A percentile compares a stretch with the other conserved stretches of the same genome.
These are phyloP conservation scores for Mycena galopus DNA, from an alignment of 768 basidiomycete species.

Conservation along the genomic window DNA sequence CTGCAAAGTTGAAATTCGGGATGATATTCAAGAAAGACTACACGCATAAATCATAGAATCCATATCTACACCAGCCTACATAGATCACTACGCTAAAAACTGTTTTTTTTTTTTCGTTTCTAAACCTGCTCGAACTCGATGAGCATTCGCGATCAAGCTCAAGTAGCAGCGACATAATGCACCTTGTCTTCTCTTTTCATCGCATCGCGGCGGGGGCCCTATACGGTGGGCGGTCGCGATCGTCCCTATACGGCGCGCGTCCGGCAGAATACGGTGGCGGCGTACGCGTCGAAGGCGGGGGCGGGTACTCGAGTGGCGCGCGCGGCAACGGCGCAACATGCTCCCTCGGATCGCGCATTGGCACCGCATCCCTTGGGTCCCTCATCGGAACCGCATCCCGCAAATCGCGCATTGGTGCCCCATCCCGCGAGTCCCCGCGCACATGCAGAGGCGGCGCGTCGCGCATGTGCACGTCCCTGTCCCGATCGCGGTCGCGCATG, in stretches of 20 bases:
- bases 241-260: conserved; percentile 27
- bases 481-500: conserved; percentile 15
- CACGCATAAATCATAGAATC: not conserved
- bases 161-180: not conserved
- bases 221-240: conserved; percentile 26
- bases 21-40: no score
- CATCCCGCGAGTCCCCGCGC: conserved; percentile 21
- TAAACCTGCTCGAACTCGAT: not conserved
- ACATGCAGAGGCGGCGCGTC: conserved; percentile 21
- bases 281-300: conserved; percentile 15
- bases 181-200: not conserved
- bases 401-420: conserved; percentile 25
- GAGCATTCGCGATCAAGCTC: not conserved
- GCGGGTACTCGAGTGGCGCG: conserved; percentile 31
- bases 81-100: not conserved
- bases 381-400: conserved; percentile 21
- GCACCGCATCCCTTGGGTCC: conserved; percentile 22
- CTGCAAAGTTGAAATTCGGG: no score
- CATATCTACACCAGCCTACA: not conserved
- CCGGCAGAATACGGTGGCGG: conserved; percentile 28
- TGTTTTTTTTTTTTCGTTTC: not conserved
- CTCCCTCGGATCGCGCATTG: conserved; percentile 26
- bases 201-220: conserved; percentile 23
- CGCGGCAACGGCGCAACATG: conserved; percentile 15
- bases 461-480: conserved; percentile 22